These are phyloP conservation scores for Raphanus raphanistrum DNA, from an alignment of 345 rosid genomes.

Conservation along the genomic window DNA sequence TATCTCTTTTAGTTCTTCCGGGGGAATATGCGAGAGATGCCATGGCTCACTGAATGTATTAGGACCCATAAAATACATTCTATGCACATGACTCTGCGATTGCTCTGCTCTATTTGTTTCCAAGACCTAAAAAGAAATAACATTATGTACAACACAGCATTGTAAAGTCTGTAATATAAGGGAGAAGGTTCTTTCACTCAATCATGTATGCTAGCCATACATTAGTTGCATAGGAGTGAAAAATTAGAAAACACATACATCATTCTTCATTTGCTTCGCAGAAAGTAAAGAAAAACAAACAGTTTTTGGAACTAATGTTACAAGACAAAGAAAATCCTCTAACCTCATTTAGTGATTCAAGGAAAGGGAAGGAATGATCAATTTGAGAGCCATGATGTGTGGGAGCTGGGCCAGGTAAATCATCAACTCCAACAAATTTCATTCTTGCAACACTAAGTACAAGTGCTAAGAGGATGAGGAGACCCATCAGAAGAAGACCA, in stretches of 20 bases:
- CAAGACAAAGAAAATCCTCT: conserved; percentile 21
- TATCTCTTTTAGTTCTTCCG: conserved; percentile 91
- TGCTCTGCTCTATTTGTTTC: conserved; percentile 98
- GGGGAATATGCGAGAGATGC: conserved; percentile 95
- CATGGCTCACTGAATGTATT: conserved; percentile 96
- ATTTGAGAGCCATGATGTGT: conserved; percentile 90
- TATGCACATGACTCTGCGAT: conserved; percentile 92
- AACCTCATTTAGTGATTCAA: conserved; percentile 98
- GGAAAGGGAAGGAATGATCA: conserved; percentile 95
- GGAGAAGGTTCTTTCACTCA: conserved; percentile 6
- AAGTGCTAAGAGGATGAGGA: conserved; percentile 85
- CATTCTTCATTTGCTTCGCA: conserved; percentile 2
- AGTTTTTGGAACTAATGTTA: conserved; percentile 18
- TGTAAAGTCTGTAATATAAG: not conserved
- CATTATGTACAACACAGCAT: conserved; percentile 18
- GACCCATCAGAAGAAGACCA: conserved; percentile 81
- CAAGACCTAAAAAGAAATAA: conserved; percentile 61
- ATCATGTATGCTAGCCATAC: conserved; percentile 14
- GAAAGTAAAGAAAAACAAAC: conserved; percentile 5
- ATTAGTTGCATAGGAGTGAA: conserved; percentile 20
- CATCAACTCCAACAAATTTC: conserved; percentile 97
- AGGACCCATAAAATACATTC: conserved; percentile 97
- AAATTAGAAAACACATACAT: conserved; percentile 5
- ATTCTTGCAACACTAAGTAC: conserved; percentile 98
- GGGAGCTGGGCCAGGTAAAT: conserved; percentile 85